Evolutionary conservation across 148 eudicot genomes (phyloP).

Genomic region (Vaccinium macrocarpon): DNA sequence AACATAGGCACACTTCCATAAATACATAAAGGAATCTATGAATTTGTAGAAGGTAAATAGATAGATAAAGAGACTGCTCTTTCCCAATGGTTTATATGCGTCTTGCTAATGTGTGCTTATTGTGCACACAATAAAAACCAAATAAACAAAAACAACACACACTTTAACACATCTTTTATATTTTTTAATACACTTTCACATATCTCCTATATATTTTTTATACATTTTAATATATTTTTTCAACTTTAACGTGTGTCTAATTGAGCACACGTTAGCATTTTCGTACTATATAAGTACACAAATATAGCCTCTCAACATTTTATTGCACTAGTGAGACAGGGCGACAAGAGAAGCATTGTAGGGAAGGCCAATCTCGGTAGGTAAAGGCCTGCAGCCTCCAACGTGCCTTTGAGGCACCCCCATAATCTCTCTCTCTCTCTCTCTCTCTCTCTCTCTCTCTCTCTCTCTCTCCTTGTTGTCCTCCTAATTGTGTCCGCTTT

Average conservation of each 20-base stretch:
- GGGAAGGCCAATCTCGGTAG: background rate
- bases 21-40: background rate
- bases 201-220: no score
- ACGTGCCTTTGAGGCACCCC: conserved; percentile 4
- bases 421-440: conserved; percentile 1
- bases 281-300: background rate
- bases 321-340: background rate
- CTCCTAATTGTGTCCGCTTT: background rate
- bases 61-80: background rate
- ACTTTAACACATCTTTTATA: no score
- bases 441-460: conserved; percentile 6
- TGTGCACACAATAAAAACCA: no score
- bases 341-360: background rate
- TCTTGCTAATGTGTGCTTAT: no score
- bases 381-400: background rate
- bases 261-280: no score
- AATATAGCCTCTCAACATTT: background rate
- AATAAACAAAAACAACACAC: no score
- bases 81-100: background rate
- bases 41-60: background rate
- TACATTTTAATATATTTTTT: no score
- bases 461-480: background rate
- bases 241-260: no score
- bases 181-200: no score
- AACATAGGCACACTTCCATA: background rate